These are phyloP conservation scores for Acorus calamus DNA, from an alignment of 106 monocot species.

Conservation along the genomic window DNA sequence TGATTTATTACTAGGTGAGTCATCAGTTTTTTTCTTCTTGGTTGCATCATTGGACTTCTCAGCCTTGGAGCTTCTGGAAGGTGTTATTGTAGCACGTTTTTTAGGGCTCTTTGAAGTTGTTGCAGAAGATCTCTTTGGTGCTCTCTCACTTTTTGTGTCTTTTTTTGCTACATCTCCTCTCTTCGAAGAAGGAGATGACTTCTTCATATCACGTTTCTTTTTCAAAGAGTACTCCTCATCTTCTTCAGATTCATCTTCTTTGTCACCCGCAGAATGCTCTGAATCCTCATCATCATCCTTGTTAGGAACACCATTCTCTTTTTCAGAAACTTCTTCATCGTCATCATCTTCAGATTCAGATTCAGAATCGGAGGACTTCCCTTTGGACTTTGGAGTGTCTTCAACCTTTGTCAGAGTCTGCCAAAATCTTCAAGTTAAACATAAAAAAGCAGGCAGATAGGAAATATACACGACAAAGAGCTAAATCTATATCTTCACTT, in stretches of 20 bases:
- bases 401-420: conserved; percentile 17
- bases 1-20: conserved; percentile 22
- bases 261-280: conserved; percentile 9
- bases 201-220: conserved; percentile 22
- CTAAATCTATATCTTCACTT: no score
- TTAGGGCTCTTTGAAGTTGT: conserved; percentile 18
- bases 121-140: conserved; percentile 15
- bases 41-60: conserved; percentile 29
- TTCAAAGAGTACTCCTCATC: conserved; percentile 15
- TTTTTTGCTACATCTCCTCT: conserved; percentile 4
- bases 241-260: conserved; percentile 10
- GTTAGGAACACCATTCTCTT: no score
- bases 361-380: conserved; percentile 14
- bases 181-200: conserved; percentile 4
- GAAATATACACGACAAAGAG: not conserved
- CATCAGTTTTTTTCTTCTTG: conserved; percentile 44
- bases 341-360: conserved; percentile 22
- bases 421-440: not conserved
- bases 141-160: conserved; percentile 16
- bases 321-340: conserved; percentile 9
- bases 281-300: no score
- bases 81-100: conserved; percentile 7
- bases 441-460: not conserved
- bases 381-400: conserved; percentile 5
- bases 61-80: conserved; percentile 14